Evolutionary conservation across 1,139 yeast species (phyloP).

Genomic region (Diutina rugosa): DNA sequence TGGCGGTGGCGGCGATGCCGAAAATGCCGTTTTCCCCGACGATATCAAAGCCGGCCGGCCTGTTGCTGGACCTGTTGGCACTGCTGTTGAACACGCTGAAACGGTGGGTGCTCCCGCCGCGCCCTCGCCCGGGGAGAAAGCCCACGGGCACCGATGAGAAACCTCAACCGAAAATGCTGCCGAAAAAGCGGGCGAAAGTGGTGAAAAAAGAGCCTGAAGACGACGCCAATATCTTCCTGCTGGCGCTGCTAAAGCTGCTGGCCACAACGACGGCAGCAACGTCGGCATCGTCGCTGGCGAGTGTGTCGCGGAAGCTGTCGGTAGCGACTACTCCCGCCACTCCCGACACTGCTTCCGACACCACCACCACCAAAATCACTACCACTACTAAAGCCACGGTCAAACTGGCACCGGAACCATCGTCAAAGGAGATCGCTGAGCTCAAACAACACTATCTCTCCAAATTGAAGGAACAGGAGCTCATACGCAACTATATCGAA

Average conservation of each 20-base stretch:
- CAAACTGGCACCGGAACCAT: background rate
- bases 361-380: background rate
- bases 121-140: constrained; percentile 51
- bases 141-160: constrained; percentile 14
- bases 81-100: constrained; percentile 31
- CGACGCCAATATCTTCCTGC: background rate
- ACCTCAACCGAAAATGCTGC: constrained; percentile 2
- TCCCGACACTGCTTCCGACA: background rate
- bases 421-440: background rate
- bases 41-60: background rate
- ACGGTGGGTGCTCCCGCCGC: constrained; percentile 53
- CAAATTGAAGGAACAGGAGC: constrained; percentile 31
- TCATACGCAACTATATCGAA: constrained; percentile 31
- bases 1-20: background rate
- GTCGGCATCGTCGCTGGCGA: background rate
- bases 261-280: background rate
- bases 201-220: constrained; percentile 2
- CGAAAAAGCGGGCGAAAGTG: constrained; percentile 3
- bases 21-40: background rate
- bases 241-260: background rate
- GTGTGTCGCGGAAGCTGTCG: background rate
- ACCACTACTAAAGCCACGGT: background rate
- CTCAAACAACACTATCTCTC: constrained; percentile 16
- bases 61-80: background rate
- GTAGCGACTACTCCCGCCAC: background rate